These are phyloP conservation scores for Bipolaris gigantea DNA, from an alignment of 2,329 filamentous ascomycete species.

Conservation along the genomic window DNA sequence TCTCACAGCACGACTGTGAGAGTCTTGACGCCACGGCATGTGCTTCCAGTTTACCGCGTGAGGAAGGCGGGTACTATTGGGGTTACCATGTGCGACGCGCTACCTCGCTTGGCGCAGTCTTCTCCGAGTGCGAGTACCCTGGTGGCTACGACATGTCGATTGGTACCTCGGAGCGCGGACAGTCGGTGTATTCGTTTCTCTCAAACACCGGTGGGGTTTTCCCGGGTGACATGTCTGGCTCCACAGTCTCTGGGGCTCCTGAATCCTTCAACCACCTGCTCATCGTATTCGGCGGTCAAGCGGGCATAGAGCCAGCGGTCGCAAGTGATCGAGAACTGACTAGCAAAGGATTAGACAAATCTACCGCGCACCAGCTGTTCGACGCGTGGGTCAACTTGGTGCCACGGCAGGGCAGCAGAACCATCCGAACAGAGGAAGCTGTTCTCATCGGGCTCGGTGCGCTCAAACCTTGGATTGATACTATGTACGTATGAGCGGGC, in stretches of 20 bases:
- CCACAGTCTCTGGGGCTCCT: constrained; percentile 27
- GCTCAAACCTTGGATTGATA: constrained; percentile 54
- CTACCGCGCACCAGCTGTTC: constrained; percentile 70
- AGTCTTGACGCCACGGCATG: constrained; percentile 60
- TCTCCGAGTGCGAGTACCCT: constrained; percentile 74
- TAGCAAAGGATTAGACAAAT: constrained; percentile 64
- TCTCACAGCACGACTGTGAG: constrained; percentile 25
- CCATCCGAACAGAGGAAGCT: constrained; percentile 82
- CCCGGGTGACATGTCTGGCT: neutral
- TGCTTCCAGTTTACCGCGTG: constrained; percentile 68
- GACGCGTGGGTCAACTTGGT: constrained; percentile 83
- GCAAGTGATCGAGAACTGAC: constrained; percentile 62
- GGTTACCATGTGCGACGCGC: constrained; percentile 73
- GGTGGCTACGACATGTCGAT: constrained; percentile 81
- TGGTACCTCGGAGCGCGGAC: constrained; percentile 78
- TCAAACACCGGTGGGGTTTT: constrained; percentile 15
- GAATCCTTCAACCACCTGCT: constrained; percentile 69
- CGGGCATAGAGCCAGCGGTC: constrained; percentile 76
- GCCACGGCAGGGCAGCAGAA: constrained; percentile 78
- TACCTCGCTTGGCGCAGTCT: constrained; percentile 68
- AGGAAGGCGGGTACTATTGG: constrained; percentile 83
- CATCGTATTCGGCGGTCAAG: constrained; percentile 78
- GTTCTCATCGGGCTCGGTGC: constrained; percentile 75
- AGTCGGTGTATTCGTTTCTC: constrained; percentile 47
- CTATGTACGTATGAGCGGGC: constrained; percentile 12